Base-by-base conservation (phyloP, 2,329 filamentous ascomycete species). In the Trichophaea hybrida region DNA sequence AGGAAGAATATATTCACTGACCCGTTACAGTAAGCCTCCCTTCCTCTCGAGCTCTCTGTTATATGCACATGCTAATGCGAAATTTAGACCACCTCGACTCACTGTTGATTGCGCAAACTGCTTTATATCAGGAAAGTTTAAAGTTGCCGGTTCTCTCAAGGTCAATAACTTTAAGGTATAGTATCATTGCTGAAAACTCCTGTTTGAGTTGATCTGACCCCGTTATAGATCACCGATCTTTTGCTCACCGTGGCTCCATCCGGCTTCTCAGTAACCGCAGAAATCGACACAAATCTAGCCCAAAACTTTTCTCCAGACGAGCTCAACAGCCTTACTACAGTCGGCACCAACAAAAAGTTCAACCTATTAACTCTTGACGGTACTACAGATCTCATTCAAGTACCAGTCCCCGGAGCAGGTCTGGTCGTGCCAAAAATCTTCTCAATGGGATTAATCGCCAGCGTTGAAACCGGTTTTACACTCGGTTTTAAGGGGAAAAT, bases 81-180 rank as follows among this genome's bases (percentile, higher is more conserved):
- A 8, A 24, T n/a, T 62, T 57, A 40, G 59, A 55, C 53, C 13
- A 13, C 58, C 58, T 33, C 33, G 62, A 4, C 44, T 69, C 3
- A 62, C 55, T 3, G 32, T 70, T 6, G 63, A 65, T 35, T 70
- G 69, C 48, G 59, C 60, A 38, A 65, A 70, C 40, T 70, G 69
- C 55, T 70, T 65, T 50, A 61, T 70, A 0, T 51, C 55, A 1
- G 69, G 69, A 12, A 66, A 59, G 33, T 66, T 70, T 38, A 57
- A 66, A 48, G 59, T 69, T n/a, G 59, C 57, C 5, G 69, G 69
- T 32, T 57, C 56, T 34, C 32, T 70, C 4, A 66, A 65, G 34
- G 68, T 69, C 33, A 12, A 43, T 7, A 61, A 58, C 40, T 61
- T 60, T 38, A 32, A 59, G 24, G 24, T 24, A 24, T n/a, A 3